phyloP scores from a whole-genome alignment of 768 basidiomycete species.

The Galerina marginata region DNA sequence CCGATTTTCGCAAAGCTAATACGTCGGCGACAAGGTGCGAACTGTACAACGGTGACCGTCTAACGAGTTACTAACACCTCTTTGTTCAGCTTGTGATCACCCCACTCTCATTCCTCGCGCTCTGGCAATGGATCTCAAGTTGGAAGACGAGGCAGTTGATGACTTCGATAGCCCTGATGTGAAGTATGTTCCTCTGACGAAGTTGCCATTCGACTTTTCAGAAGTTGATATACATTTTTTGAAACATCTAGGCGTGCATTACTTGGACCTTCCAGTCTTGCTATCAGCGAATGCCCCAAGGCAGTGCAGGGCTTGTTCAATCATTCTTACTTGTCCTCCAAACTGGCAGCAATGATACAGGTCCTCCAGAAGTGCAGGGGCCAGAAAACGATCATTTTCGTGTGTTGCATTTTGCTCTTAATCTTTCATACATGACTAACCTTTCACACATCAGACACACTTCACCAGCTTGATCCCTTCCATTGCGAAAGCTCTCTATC shows the following conservation, averaged over 20 bases:
- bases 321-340: conserved; percentile 13
- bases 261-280: too few relatives aligned
- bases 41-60: background rate
- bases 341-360: conserved; percentile 9
- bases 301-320: background rate
- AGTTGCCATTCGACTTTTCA: background rate
- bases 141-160: background rate
- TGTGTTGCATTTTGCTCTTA: background rate
- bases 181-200: background rate
- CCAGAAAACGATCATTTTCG: conserved; percentile 25
- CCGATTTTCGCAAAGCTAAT: conserved; percentile 10
- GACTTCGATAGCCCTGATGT: background rate
- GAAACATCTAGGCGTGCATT: too few relatives aligned
- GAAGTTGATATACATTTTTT: too few relatives aligned
- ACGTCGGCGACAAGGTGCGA: conserved; percentile 16
- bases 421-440: background rate
- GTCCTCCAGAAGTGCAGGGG: conserved; percentile 7
- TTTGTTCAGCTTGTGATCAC: conserved; percentile 16
- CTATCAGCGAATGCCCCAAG: background rate
- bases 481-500: conserved; percentile 7
- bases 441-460: conserved; percentile 9
- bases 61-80: background rate
- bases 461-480: conserved; percentile 15
- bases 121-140: background rate
- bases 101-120: background rate